phyloP scores from a whole-genome alignment of 345 rosid genomes.

The Citrus unshiu region DNA sequence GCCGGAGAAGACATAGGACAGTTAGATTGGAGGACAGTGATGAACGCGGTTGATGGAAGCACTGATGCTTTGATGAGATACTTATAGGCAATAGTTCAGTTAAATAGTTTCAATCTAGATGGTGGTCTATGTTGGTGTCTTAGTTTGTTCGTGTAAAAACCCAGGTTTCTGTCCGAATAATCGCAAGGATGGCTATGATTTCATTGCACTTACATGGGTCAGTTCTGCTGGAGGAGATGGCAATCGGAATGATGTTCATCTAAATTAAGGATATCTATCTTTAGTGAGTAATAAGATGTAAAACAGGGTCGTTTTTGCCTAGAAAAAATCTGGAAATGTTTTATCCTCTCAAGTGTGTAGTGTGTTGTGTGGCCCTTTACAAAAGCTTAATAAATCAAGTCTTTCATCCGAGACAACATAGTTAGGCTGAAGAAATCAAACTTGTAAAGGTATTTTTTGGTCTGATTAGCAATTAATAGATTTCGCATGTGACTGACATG shows the following conservation, averaged over 20 bases:
- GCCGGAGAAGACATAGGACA: neutral
- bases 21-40: neutral
- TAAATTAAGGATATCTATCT: neutral
- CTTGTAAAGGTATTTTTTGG: neutral
- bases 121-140: neutral
- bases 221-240: neutral
- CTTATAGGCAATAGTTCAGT: neutral
- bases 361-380: neutral
- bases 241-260: neutral
- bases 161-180: neutral
- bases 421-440: neutral
- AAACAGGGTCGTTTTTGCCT: neutral
- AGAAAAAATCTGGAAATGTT: neutral
- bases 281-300: neutral
- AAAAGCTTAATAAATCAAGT: neutral
- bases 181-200: neutral
- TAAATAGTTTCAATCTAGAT: neutral
- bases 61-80: neutral
- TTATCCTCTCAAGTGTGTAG: neutral
- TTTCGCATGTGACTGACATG: neutral
- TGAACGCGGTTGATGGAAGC: neutral
- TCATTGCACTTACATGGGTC: neutral
- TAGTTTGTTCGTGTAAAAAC: neutral
- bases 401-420: neutral
- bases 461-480: neutral